Base-by-base conservation (phyloP, 257 asterid genomes). In the Ligustrum vulgare region DNA sequence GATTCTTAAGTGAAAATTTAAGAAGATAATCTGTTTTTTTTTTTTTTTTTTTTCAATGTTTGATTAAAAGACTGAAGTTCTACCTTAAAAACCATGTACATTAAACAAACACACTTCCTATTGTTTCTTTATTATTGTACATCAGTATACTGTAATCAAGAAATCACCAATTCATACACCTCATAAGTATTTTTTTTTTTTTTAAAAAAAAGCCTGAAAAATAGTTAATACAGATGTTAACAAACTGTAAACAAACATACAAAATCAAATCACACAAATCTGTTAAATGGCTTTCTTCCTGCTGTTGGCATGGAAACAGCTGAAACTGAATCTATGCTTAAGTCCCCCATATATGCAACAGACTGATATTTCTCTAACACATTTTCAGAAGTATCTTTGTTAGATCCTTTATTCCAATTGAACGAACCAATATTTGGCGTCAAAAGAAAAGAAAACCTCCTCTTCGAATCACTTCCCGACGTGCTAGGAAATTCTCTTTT, bases 211-310 rank as follows among this genome's bases (percentile, higher is more conserved):
- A 75, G 25, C 78, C 80, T 82, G 79, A 72, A 91, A 70, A 43
- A 69, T 74, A 49, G 60, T 16, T 72, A 76, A 67, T 41, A 80
- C 37, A 66, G 73, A 77, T 18, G 69, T n/a, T 64, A 56, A 66
- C 72, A 80, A 22, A 33, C 77, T 74, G n/a, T 70, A 66, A 18
- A 49, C n/a, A 18, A 13, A 71, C 54, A 63, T 28, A 79, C 77
- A 71, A 15, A 36, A 13, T 49, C 71, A 39, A 72, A 83, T 91
- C 96, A 92, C 91, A 87, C 97, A 86, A 90, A 92, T 92, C 97
- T 89, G 86, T 92, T 92, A 78, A 92, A 92, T 9, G 95, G 95
- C 84, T 81, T 92, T 87, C 91, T 89, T 78, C 95, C 96, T 78
- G 82, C 88, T 20, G 66, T 67, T 4, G 97, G 96, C 97, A 90